Conservation (phyloP, 306 rosid species). For the Inga leiocalycina region DNA sequence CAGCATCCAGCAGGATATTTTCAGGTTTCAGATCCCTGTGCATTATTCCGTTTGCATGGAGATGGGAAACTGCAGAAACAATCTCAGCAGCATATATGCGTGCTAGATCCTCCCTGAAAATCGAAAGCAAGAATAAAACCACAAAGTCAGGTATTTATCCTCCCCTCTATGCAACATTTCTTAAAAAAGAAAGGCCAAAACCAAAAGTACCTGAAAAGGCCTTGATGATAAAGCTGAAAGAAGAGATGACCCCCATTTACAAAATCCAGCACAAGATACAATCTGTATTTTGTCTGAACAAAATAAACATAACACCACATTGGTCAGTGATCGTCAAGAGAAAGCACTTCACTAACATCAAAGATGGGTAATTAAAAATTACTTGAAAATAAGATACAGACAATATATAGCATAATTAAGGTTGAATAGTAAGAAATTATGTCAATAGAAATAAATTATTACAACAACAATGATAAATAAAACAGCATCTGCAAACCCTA, state of each 20-base stretch:
- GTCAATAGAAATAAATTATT: conserved; percentile 15
- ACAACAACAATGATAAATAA: not conserved
- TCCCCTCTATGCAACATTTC: conserved; percentile 9
- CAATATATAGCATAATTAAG: not conserved
- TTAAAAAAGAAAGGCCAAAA: conserved; percentile 14
- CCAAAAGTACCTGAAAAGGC: conserved; percentile 77
- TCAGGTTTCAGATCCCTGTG: conserved; percentile 98
- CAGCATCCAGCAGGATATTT: conserved; percentile 81
- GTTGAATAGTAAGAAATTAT: conserved; percentile 8
- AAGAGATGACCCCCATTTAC: conserved; percentile 97
- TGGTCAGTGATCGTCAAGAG: conserved; percentile 7
- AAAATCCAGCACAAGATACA: conserved; percentile 94
- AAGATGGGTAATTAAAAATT: not conserved
- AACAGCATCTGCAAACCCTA: conserved; percentile 8
- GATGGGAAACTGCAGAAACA: conserved; percentile 93
- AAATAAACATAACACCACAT: conserved; percentile 1
- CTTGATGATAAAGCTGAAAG: conserved; percentile 95
- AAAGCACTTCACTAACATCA: conserved; percentile 6
- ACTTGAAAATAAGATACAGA: not conserved
- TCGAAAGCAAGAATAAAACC: conserved; percentile 16
- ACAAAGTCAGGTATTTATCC: conserved; percentile 9
- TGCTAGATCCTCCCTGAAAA: conserved; percentile 89
- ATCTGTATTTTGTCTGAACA: conserved; percentile 84
- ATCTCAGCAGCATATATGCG: conserved; percentile 93
- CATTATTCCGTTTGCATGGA: conserved; percentile 91